phyloP scores from a whole-genome alignment of 192 early-diverging fungal genomes.

The Coemansia sp. region DNA sequence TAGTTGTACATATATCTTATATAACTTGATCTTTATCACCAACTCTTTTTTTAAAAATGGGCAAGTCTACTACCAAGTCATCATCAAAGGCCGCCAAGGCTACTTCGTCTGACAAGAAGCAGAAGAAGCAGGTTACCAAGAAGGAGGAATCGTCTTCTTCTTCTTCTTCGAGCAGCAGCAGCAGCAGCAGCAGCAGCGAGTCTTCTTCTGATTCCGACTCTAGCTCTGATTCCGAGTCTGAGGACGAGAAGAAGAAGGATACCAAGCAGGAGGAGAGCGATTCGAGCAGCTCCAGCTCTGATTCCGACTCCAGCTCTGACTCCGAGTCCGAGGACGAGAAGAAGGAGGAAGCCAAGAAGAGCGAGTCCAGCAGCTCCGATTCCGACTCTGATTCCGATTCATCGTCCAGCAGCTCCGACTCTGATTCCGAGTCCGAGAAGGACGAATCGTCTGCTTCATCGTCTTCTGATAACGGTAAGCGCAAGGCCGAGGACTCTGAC shows the following conservation, averaged over 20 bases:
- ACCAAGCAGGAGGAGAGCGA: slow-evolving; percentile 13
- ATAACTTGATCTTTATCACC: no score
- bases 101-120: slow-evolving; percentile 6
- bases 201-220: slow-evolving; percentile 23
- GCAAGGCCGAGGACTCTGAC: slow-evolving; percentile 49
- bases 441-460: background rate
- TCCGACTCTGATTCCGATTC: slow-evolving; percentile 44
- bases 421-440: slow-evolving; percentile 16
- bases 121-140: slow-evolving; percentile 8
- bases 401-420: slow-evolving; percentile 11
- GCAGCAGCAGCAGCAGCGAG: no score
- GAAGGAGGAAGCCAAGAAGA: slow-evolving; percentile 34
- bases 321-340: slow-evolving; percentile 45
- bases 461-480: slow-evolving; percentile 33
- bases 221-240: slow-evolving; percentile 34
- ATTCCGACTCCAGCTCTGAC: slow-evolving; percentile 12
- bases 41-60: slow-evolving; percentile 14
- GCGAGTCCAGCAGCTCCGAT: slow-evolving; percentile 12
- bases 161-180: no score
- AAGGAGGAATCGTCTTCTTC: no score
- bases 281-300: slow-evolving; percentile 6
- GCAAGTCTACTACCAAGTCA: slow-evolving; percentile 29
- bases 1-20: no score
- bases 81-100: slow-evolving; percentile 30
- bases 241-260: slow-evolving; percentile 13